Base-by-base conservation (phyloP, 257 asterid species). In the Marsdenia floribunda region DNA sequence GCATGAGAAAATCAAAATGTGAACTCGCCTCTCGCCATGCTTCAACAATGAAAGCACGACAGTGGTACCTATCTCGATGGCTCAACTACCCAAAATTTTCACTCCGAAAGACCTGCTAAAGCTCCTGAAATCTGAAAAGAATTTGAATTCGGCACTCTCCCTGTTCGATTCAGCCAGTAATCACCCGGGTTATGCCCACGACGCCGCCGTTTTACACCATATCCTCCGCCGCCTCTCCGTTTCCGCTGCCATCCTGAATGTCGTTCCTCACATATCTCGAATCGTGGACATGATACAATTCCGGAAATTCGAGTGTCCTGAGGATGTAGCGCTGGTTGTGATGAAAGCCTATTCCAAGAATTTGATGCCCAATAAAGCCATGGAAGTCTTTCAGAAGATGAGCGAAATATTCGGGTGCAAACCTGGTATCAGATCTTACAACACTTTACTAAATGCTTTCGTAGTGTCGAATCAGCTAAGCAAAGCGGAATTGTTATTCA, bases 181-280 rank as follows among this genome's bases (percentile, higher is more conserved):
- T 73, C 82, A 80, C 73, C 96, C 93, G 59, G 75, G 79, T 66
- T 89, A 82, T 85, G 75, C 84, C 49, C 92, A 85, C 64, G 70
- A 88, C 53, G 72, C 87, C 61, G 78, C 86, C 60, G 89, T 84
- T 74, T 90, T 84, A 85, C 86, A 86, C 81, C 93, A 89, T 82
- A 81, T 92, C 78, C 97, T 94, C 83, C 92, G 83, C 80, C 97
- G 96, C 70, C 82, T 92, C 80, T 85, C 96, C 77, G 70, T 78
- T 72, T 80, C 93, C 47, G 33, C 73, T 5, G 84, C 83, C 82
- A 81, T 86, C 18, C 44, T 22, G 14, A 82, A 78, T 52, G 71
- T 82, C 82, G 70, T 85, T n/a, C 83, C 82, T 4, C 83, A 78
- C 76, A 22, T 84, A 57, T 21, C 81, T 79, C 86, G 86, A 71